phyloP scores from a whole-genome alignment of 2,329 filamentous ascomycete species.

The Emmonsiellopsis sp. region DNA sequence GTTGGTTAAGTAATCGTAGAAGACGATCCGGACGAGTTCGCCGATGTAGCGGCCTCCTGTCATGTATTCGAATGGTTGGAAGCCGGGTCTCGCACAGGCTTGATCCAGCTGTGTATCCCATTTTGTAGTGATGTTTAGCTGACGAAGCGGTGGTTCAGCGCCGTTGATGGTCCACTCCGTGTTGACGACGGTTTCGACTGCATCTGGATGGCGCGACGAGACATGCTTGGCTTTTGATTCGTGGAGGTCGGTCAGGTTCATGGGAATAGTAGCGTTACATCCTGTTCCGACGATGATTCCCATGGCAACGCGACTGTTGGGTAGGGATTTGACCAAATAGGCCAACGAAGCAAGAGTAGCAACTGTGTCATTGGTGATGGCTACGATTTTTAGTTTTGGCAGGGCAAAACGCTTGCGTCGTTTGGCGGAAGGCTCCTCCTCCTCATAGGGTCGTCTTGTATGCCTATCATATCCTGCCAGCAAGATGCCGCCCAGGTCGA shows the following conservation, averaged over 20 bases:
- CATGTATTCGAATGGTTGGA: conserved; percentile 80
- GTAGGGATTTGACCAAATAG: conserved; percentile 56
- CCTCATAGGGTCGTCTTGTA: conserved; percentile 30
- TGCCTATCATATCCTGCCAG: conserved; percentile 47
- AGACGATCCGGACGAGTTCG: conserved; percentile 63
- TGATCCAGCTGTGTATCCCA: conserved; percentile 64
- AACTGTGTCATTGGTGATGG: conserved; percentile 75
- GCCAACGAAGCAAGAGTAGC: conserved; percentile 70
- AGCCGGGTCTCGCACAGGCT: conserved; percentile 61
- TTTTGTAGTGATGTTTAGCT: conserved; percentile 51
- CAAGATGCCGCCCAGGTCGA: conserved; percentile 47
- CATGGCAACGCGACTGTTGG: conserved; percentile 61
- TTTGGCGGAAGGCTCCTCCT: conserved; percentile 34
- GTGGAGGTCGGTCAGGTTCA: conserved; percentile 55
- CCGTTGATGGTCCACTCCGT: conserved; percentile 80
- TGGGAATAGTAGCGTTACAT: conserved; percentile 69
- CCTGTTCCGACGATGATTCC: conserved; percentile 75
- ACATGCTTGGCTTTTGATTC: conserved; percentile 50
- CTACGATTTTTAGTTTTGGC: conserved; percentile 60
- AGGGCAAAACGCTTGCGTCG: conserved; percentile 41
- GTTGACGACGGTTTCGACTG: conserved; percentile 66
- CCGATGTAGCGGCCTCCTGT: conserved; percentile 70
- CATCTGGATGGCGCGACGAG: conserved; percentile 38
- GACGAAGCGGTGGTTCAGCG: conserved; percentile 56
- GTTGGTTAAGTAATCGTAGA: conserved; percentile 54